Evolutionary conservation across 139 green algal genomes (phyloP).

Genomic region (Micromonas pusilla): DNA sequence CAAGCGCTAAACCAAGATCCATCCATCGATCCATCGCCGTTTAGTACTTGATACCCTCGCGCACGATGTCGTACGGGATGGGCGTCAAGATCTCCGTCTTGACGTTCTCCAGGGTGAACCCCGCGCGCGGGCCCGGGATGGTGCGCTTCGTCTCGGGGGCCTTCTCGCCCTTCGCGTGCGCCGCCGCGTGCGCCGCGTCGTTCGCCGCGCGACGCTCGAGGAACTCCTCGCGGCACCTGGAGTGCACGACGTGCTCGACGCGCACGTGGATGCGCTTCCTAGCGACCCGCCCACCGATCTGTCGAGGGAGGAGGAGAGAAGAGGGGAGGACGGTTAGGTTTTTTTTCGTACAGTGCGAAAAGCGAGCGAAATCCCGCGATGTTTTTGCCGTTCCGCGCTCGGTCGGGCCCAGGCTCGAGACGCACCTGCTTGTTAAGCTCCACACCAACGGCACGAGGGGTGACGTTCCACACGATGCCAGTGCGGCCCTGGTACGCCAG

Average conservation of each 20-base stretch:
- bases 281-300: slow-evolving; percentile 75
- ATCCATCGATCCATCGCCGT: neutral
- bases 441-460: slow-evolving; percentile 92
- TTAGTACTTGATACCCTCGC: slow-evolving; percentile 30
- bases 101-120: slow-evolving; percentile 70
- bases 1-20: neutral
- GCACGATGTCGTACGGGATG: slow-evolving; percentile 96
- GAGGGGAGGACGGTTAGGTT: neutral
- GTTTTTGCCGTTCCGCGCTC: neutral
- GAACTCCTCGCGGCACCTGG: slow-evolving; percentile 93
- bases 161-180: slow-evolving; percentile 41
- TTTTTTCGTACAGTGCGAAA: neutral
- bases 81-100: slow-evolving; percentile 85
- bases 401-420: too few species aligned
- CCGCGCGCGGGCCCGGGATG: slow-evolving; percentile 60
- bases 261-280: slow-evolving; percentile 95
- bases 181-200: slow-evolving; percentile 52
- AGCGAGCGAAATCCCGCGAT: neutral
- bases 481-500: slow-evolving; percentile 98
- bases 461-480: slow-evolving; percentile 95
- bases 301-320: neutral
- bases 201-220: slow-evolving; percentile 70
- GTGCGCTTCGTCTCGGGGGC: slow-evolving; percentile 61
- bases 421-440: slow-evolving; percentile 93
- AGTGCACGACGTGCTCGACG: slow-evolving; percentile 89